Conservation (phyloP, 1,139 yeast genomes). For the Groenewaldozyma auringiensis region DNA sequence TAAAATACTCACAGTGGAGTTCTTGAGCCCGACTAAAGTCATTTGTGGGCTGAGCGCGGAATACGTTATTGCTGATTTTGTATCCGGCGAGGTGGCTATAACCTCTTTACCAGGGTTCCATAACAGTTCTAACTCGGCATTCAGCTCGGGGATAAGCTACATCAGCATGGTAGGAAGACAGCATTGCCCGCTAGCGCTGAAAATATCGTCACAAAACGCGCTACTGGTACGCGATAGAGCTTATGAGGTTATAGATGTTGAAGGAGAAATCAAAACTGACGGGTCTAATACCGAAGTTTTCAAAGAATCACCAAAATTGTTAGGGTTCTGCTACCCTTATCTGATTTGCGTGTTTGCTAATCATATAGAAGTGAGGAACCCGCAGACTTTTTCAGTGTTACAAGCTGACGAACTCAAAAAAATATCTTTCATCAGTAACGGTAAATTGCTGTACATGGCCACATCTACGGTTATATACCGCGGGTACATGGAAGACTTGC, state of each 20-base stretch:
- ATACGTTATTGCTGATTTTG: conserved; percentile 11
- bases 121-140: conserved; percentile 8
- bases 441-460: conserved; percentile 22
- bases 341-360: conserved; percentile 22
- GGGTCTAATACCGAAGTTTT: conserved; percentile 16
- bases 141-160: conserved; percentile 18
- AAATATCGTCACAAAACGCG: conserved; percentile 13
- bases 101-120: conserved; percentile 10
- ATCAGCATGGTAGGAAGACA: conserved; percentile 20
- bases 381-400: conserved; percentile 25
- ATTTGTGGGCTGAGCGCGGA: conserved; percentile 29
- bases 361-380: conserved; percentile 26
- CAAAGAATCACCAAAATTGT: conserved; percentile 20
- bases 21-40: conserved; percentile 30
- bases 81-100: conserved; percentile 2
- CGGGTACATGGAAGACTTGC: conserved; percentile 21
- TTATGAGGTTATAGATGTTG: conserved; percentile 18
- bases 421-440: conserved; percentile 15
- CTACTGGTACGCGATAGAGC: conserved; percentile 23
- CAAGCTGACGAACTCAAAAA: conserved; percentile 22
- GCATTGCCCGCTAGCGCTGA: conserved; percentile 15
- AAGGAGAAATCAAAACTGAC: conserved; percentile 16
- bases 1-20: conserved; percentile 30
- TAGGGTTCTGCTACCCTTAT: conserved; percentile 30
- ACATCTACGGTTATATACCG: conserved; percentile 23